phyloP scores from a whole-genome alignment of 192 early-diverging fungal species.

The Entrophospora sp. region DNA sequence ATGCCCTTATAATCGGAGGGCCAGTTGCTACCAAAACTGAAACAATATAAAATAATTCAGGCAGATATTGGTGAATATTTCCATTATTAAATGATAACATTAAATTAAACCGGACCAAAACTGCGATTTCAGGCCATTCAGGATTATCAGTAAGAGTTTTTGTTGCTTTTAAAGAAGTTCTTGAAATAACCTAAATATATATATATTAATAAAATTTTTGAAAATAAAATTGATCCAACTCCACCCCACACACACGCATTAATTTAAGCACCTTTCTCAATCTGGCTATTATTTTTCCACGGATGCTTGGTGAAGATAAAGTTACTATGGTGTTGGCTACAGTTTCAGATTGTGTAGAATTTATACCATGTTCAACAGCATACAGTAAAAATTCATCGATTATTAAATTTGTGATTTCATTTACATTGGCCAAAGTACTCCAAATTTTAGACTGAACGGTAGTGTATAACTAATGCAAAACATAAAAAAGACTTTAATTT shows the following conservation, averaged over 20 bases:
- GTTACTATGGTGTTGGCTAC: slow-evolving; percentile 83
- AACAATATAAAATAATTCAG: slow-evolving; percentile 80
- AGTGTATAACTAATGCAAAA: slow-evolving; percentile 73
- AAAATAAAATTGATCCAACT: not conserved
- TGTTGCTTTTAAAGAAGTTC: slow-evolving; percentile 63
- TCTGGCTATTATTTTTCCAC: slow-evolving; percentile 71
- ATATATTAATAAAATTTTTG: not conserved
- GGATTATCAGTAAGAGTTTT: slow-evolving; percentile 66
- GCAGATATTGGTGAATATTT: too few relatives aligned
- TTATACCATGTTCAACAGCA: slow-evolving; percentile 68
- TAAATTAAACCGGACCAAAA: slow-evolving; percentile 78
- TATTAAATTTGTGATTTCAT: slow-evolving; percentile 68
- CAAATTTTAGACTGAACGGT: slow-evolving; percentile 79
- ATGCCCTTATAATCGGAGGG: slow-evolving; percentile 69
- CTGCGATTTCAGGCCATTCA: slow-evolving; percentile 83
- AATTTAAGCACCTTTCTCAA: slow-evolving; percentile 71
- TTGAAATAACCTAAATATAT: slow-evolving; percentile 60
- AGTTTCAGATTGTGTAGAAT: slow-evolving; percentile 69
- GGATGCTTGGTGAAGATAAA: slow-evolving; percentile 62
- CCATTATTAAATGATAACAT: slow-evolving; percentile 82
- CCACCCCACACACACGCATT: too few relatives aligned
- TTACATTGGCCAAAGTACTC: slow-evolving; percentile 63
- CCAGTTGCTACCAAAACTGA: slow-evolving; percentile 79
- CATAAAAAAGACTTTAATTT: too few relatives aligned
- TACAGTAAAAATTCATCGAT: slow-evolving; percentile 69